These are phyloP conservation scores for Escovopsis sp. DNA, from an alignment of 2,329 filamentous ascomycete species.

Conservation along the genomic window DNA sequence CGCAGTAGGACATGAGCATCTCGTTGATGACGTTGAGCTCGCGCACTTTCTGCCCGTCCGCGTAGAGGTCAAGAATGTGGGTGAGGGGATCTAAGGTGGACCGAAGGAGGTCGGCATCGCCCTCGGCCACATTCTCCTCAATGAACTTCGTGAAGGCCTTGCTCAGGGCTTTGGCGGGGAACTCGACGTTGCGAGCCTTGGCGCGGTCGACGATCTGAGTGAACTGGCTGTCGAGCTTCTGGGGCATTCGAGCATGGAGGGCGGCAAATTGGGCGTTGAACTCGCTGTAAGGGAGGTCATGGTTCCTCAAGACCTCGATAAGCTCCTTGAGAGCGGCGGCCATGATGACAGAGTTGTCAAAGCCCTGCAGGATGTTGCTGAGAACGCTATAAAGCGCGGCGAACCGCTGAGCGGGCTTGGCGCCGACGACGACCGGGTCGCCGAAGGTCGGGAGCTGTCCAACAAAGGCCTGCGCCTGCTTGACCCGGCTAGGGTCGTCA, in stretches of 20 bases:
- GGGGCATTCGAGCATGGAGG: slow-evolving; percentile 91
- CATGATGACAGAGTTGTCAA: slow-evolving; percentile 98
- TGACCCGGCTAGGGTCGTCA: slow-evolving; percentile 89
- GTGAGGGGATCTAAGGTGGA: slow-evolving; percentile 59
- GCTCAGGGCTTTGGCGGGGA: slow-evolving; percentile 74
- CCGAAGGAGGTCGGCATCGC: slow-evolving; percentile 60
- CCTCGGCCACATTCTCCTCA: slow-evolving; percentile 63
- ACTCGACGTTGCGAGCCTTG: slow-evolving; percentile 63
- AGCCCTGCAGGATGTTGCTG: slow-evolving; percentile 77
- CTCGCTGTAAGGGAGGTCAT: slow-evolving; percentile 87
- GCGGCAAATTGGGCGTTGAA: slow-evolving; percentile 94
- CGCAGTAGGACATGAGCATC: slow-evolving; percentile 68
- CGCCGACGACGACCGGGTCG: slow-evolving; percentile 72
- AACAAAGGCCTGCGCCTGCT: slow-evolving; percentile 88
- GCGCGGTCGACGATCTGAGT: slow-evolving; percentile 76
- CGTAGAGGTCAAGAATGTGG: slow-evolving; percentile 64
- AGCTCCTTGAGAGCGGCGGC: slow-evolving; percentile 69
- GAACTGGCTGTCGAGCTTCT: slow-evolving; percentile 73
- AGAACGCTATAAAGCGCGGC: slow-evolving; percentile 61
- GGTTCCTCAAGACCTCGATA: slow-evolving; percentile 76
- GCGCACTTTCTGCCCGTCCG: slow-evolving; percentile 77
- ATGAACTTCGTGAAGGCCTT: slow-evolving; percentile 81
- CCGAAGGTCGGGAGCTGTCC: slow-evolving; percentile 81
- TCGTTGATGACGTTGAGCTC: slow-evolving; percentile 71
- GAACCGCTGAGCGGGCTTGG: slow-evolving; percentile 84